Percentiles rank a stretch among this genome's conserved stretches.
These are phyloP conservation scores for Camellia japonica DNA, from an alignment of 148 eudicot genomes.

Conservation along the genomic window DNA sequence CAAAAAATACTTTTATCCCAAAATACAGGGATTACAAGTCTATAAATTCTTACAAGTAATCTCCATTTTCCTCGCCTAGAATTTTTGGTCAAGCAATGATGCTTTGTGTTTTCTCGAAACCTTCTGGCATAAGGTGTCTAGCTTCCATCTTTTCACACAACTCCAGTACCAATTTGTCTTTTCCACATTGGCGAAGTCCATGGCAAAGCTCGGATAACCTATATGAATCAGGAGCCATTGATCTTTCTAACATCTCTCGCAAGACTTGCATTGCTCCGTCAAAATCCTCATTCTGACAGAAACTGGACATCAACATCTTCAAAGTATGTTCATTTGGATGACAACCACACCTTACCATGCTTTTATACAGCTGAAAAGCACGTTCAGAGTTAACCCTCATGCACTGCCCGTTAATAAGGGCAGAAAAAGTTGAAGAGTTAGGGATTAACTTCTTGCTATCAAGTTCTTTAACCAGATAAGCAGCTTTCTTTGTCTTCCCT, in stretches of 20 bases:
- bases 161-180: constrained; percentile 43
- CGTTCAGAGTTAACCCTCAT: constrained; percentile 66
- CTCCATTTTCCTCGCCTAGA: background rate
- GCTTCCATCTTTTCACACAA: constrained; percentile 47
- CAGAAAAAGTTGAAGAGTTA: constrained; percentile 77
- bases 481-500: no score
- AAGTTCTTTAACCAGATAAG: no score
- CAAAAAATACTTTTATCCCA: no score
- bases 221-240: constrained; percentile 22
- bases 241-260: constrained; percentile 62
- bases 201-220: constrained; percentile 31
- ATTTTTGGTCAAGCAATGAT: background rate
- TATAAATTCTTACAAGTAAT: constrained; percentile 5
- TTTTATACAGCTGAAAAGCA: constrained; percentile 63
- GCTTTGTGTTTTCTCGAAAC: constrained; percentile 15
- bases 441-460: no score
- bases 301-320: constrained; percentile 49
- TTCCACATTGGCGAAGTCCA: constrained; percentile 50
- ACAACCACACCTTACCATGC: constrained; percentile 63
- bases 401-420: constrained; percentile 82
- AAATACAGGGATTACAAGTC: no score
- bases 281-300: constrained; percentile 65
- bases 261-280: constrained; percentile 61
- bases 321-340: constrained; percentile 49
- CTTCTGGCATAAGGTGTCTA: constrained; percentile 31